These are phyloP conservation scores for Botrytis sinoallii DNA, from an alignment of 2,329 filamentous ascomycete species.

Conservation along the genomic window DNA sequence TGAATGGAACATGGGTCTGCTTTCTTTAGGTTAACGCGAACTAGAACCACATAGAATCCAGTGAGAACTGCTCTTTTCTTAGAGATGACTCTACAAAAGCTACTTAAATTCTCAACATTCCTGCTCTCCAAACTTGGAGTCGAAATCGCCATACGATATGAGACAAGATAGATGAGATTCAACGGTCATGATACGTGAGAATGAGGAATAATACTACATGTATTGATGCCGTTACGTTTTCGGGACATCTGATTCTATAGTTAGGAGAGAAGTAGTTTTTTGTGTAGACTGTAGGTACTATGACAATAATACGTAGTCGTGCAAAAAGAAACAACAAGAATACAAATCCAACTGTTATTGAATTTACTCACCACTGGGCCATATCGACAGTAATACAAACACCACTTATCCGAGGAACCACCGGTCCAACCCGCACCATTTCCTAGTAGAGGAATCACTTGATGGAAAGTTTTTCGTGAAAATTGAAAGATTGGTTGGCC, in stretches of 20 bases:
- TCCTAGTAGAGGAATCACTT: not conserved
- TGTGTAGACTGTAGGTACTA: no score
- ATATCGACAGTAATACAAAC: not conserved
- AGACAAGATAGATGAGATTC: not conserved
- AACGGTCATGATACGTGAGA: no score
- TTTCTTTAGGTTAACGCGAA: not conserved
- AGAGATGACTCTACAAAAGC: not conserved
- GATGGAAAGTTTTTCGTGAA: not conserved
- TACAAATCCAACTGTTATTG: not conserved
- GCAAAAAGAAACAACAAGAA: not conserved
- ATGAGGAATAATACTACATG: no score
- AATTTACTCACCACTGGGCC: not conserved
- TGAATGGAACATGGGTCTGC: not conserved
- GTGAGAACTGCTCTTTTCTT: not conserved
- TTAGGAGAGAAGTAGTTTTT: no score
- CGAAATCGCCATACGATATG: accelerated
- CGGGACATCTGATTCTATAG: no score
- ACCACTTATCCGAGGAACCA: not conserved
- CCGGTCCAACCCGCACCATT: not conserved
- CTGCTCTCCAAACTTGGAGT: not conserved
- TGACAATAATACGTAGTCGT: no score
- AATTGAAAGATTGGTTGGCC: not conserved
- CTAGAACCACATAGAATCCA: not conserved
- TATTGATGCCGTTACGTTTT: no score
- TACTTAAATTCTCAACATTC: not conserved